These are phyloP conservation scores for Euphorbia celastroides DNA, from an alignment of 441 rosid genomes.

Conservation along the genomic window DNA sequence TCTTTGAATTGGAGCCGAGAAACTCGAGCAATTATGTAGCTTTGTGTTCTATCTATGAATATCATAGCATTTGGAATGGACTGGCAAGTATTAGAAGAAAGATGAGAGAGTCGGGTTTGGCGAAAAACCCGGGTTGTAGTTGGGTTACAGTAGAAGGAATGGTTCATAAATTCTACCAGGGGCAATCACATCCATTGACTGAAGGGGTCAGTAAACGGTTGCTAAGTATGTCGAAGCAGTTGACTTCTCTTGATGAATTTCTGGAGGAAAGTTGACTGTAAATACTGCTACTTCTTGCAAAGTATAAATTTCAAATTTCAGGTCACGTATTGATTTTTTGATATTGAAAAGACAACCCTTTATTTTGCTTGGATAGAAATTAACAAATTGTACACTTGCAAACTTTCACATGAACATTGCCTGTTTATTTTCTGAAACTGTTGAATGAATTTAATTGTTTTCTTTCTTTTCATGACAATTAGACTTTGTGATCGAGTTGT, in stretches of 20 bases:
- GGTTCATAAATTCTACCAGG: conserved; percentile 18
- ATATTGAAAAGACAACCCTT: neutral
- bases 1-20: too few relatives aligned
- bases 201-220: conserved; percentile 10
- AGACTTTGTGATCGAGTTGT: conserved; percentile 27
- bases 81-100: conserved; percentile 12
- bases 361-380: neutral
- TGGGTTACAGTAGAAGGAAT: conserved; percentile 24
- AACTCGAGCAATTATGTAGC: conserved; percentile 20
- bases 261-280: conserved; percentile 1
- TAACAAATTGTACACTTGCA: neutral
- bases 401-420: neutral
- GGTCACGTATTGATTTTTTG: neutral
- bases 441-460: neutral
- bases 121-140: conserved; percentile 24
- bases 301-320: neutral
- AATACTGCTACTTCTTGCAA: neutral
- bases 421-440: neutral
- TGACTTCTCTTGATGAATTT: conserved; percentile 5
- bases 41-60: conserved; percentile 24
- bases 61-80: conserved; percentile 7
- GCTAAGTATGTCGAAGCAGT: conserved; percentile 13
- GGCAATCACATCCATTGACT: conserved; percentile 15
- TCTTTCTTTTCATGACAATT: conserved; percentile 14
- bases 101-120: conserved; percentile 25